phyloP scores from a whole-genome alignment of 2,329 filamentous ascomycete species.

The Colletotrichum somersetense region DNA sequence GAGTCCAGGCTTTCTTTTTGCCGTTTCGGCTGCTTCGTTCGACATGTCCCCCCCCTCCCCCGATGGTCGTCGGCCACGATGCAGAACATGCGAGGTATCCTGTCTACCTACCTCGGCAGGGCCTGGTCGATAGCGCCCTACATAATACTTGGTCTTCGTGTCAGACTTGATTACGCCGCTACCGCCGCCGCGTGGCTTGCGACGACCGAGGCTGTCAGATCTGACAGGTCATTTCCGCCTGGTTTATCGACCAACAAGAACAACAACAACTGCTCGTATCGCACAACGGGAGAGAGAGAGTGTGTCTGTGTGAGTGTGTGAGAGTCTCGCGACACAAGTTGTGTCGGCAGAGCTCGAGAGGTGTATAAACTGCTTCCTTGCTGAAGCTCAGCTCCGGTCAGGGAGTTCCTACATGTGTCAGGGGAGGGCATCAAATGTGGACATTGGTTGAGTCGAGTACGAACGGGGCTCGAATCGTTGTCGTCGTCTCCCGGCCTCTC shows the following conservation, averaged over 20 bases:
- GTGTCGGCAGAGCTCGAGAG: conserved; percentile 1
- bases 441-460: conserved; percentile 3
- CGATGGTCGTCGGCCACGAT: conserved; percentile 1
- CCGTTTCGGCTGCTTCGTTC: conserved; percentile 24
- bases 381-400: background rate
- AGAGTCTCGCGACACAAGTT: background rate
- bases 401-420: background rate
- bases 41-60: background rate
- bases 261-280: conserved; percentile 21
- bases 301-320: too few relatives aligned
- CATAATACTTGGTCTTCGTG: conserved; percentile 5
- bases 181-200: conserved; percentile 31
- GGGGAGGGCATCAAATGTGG: background rate
- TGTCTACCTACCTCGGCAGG: background rate
- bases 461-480: background rate
- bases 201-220: conserved; percentile 34
- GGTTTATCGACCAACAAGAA: conserved; percentile 27
- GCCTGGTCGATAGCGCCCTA: background rate
- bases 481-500: background rate
- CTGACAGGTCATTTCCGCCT: conserved; percentile 34
- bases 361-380: background rate
- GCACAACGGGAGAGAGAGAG: conserved; percentile 6
- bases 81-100: background rate
- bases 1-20: conserved; percentile 18
- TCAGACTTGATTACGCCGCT: conserved; percentile 2